Percentiles rank a stretch among this genome's conserved stretches.
Evolutionary conservation across 2,329 filamentous ascomycete genomes (phyloP).

Genomic region (Trichothecium sympodiale): DNA sequence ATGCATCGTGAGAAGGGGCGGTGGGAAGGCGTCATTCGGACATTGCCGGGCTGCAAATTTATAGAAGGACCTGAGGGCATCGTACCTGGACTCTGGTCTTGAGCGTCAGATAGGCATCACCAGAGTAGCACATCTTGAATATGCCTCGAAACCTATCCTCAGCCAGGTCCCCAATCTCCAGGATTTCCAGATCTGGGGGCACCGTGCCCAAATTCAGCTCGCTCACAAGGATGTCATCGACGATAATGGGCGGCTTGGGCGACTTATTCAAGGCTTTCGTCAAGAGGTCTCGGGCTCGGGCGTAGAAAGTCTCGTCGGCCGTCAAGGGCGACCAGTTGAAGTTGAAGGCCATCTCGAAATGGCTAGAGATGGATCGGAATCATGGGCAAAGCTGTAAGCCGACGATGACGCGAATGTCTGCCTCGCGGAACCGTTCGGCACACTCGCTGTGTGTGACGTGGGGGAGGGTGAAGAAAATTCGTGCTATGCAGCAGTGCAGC

Average conservation of each 20-base stretch:
- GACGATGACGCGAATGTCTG: background rate
- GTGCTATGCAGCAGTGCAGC: background rate
- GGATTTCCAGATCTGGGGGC: slow-evolving; percentile 87
- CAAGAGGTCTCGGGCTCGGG: slow-evolving; percentile 84
- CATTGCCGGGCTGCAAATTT: slow-evolving; percentile 1
- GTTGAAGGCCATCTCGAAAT: slow-evolving; percentile 90
- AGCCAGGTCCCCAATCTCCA: slow-evolving; percentile 94
- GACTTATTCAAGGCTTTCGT: slow-evolving; percentile 95
- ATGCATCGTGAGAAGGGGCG: no score
- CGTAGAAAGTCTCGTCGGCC: slow-evolving; percentile 84
- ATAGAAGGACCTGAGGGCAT: slow-evolving; percentile 13
- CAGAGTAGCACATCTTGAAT: slow-evolving; percentile 98
- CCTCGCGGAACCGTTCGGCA: background rate
- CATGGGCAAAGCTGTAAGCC: slow-evolving; percentile 18
- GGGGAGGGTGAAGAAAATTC: slow-evolving; percentile 2
- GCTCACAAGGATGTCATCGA: slow-evolving; percentile 97
- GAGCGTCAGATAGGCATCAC: slow-evolving; percentile 88
- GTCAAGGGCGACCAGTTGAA: slow-evolving; percentile 99
- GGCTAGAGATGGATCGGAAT: slow-evolving; percentile 24
- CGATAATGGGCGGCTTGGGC: slow-evolving; percentile 95
- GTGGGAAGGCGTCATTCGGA: no score
- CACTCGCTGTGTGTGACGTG: background rate
- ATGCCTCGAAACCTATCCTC: slow-evolving; percentile 96
- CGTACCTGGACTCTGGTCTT: slow-evolving; percentile 87
- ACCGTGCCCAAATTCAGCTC: slow-evolving; percentile 94